Percentiles rank a stretch among this genome's conserved stretches.
phyloP scores from a whole-genome alignment of 768 basidiomycete genomes.

The Suillus weaverae region DNA sequence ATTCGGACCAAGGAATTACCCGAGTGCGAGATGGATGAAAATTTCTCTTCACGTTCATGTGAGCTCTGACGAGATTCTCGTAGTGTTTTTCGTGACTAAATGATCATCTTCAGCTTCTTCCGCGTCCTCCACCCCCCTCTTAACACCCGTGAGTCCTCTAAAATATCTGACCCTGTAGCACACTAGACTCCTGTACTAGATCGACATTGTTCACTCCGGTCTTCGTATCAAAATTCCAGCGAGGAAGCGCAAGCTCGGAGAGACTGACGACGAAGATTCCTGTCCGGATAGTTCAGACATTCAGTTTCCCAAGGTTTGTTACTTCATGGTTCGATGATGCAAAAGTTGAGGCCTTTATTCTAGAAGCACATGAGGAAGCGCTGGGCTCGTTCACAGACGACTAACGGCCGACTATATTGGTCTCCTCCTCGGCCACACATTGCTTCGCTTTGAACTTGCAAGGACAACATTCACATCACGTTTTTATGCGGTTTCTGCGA shows the following conservation, averaged over 20 bases:
- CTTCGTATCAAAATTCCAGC: slow-evolving; percentile 27
- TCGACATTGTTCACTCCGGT: slow-evolving; percentile 19
- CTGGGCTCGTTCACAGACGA: slow-evolving; percentile 16
- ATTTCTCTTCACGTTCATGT: slow-evolving; percentile 17
- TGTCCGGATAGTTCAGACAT: not conserved
- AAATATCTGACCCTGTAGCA: not conserved
- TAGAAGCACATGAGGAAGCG: slow-evolving; percentile 20
- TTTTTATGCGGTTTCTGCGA: not conserved
- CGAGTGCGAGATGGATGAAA: slow-evolving; percentile 20
- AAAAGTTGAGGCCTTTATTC: not conserved
- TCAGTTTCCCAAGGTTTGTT: slow-evolving; percentile 22
- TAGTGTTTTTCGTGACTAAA: not conserved
- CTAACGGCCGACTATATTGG: not conserved
- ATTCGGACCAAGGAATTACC: slow-evolving; percentile 26
- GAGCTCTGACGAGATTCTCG: not conserved
- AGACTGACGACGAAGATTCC: slow-evolving; percentile 10
- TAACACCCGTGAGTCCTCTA: slow-evolving; percentile 20
- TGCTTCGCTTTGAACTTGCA: not conserved
- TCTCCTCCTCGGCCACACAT: not conserved
- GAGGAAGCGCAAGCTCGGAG: slow-evolving; percentile 27
- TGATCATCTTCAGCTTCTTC: slow-evolving; percentile 12
- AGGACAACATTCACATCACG: not conserved
- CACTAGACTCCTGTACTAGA: not conserved
- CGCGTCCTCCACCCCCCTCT: slow-evolving; percentile 8
- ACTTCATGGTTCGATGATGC: not conserved